phyloP scores from a whole-genome alignment of 1,139 yeast genomes.

The Meyerozyma carpophila region DNA sequence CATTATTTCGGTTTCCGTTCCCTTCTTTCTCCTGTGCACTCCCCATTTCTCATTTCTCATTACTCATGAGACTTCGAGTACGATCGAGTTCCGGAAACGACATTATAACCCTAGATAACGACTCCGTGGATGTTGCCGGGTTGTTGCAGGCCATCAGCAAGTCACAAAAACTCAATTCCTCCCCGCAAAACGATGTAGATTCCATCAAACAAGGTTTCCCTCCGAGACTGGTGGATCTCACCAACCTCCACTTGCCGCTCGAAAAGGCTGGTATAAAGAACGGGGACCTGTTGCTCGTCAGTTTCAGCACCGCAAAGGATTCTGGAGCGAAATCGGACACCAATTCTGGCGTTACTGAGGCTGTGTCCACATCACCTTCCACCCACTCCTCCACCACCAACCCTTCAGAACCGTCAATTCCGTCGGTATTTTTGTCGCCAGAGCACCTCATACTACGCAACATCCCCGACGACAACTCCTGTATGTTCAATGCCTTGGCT shows the following conservation, averaged over 20 bases:
- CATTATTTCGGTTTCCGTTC: not conserved
- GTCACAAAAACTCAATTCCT: not conserved
- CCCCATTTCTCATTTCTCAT: not conserved
- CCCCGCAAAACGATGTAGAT: not conserved
- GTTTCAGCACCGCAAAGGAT: slow-evolving; percentile 7
- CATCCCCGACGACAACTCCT: slow-evolving; percentile 77
- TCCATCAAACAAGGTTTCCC: slow-evolving; percentile 56
- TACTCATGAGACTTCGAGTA: not conserved
- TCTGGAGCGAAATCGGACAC: not conserved
- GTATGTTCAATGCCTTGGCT: slow-evolving; percentile 66
- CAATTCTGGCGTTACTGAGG: slow-evolving; percentile 4
- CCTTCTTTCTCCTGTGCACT: not conserved
- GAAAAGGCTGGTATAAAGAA: slow-evolving; percentile 40
- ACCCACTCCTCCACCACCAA: not conserved
- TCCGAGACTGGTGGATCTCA: slow-evolving; percentile 40
- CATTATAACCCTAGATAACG: not conserved
- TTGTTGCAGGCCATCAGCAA: not conserved
- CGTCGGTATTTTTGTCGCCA: slow-evolving; percentile 18
- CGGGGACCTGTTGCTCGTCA: slow-evolving; percentile 55
- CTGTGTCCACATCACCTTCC: not conserved
- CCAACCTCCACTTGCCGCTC: slow-evolving; percentile 15
- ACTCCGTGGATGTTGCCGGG: not conserved
- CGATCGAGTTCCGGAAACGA: not conserved
- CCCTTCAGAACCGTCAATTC: slow-evolving; percentile 15
- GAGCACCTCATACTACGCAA: slow-evolving; percentile 45